phyloP scores from a whole-genome alignment of 169 alveolate genomes.

The Cytauxzoon felis region DNA sequence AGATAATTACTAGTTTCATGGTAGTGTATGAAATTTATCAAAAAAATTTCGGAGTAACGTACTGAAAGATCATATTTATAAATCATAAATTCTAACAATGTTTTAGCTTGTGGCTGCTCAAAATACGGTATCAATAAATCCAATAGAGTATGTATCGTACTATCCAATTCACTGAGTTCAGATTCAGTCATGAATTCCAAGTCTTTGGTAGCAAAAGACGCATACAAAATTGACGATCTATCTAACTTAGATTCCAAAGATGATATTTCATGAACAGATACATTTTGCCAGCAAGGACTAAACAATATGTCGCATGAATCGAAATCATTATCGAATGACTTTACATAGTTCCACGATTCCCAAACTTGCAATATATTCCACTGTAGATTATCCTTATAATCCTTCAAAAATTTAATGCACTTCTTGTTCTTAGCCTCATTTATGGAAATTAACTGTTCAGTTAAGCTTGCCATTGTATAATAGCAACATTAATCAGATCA shows the following conservation, averaged over 20 bases:
- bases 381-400: conserved; percentile 6
- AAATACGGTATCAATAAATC: conserved; percentile 34
- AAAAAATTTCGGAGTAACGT: conserved; percentile 18
- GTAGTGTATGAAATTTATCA: conserved; percentile 21
- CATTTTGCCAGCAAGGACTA: conserved; percentile 16
- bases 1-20: conserved; percentile 31
- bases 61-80: conserved; percentile 39
- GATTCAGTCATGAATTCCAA: conserved; percentile 41
- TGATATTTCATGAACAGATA: conserved; percentile 9
- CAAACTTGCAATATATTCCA: conserved; percentile 12
- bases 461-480: conserved; percentile 2
- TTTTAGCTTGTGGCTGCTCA: conserved; percentile 16
- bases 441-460: conserved; percentile 8
- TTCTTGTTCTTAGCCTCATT: conserved; percentile 6
- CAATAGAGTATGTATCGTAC: conserved; percentile 18
- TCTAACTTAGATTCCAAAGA: background rate
- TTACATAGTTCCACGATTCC: conserved; percentile 33
- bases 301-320: conserved; percentile 29
- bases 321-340: conserved; percentile 9
- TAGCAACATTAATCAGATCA: no score
- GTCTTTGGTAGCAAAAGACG: conserved; percentile 10
- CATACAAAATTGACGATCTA: background rate
- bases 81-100: conserved; percentile 35
- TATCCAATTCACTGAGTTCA: conserved; percentile 19
- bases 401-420: background rate